A percentile compares a stretch with the other conserved stretches of the same genome.
These are phyloP conservation scores for Ascoidea rubescens DNA, from an alignment of 805 yeast species.

Conservation along the genomic window DNA sequence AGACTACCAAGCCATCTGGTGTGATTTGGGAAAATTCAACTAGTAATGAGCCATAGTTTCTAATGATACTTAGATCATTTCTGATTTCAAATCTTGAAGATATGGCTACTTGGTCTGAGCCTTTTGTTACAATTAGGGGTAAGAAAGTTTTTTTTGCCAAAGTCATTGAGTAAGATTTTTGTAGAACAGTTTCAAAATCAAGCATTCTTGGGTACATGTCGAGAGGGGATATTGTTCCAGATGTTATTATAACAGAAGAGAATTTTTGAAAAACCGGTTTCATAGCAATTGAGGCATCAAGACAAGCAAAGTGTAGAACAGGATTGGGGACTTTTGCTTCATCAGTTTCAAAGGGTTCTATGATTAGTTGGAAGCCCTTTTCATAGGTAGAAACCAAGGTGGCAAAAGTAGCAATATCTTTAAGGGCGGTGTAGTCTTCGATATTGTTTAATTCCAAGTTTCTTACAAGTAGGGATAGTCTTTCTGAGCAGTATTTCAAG, in stretches of 20 bases:
- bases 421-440: slow-evolving; percentile 85
- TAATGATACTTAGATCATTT: slow-evolving; percentile 94
- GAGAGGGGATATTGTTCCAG: slow-evolving; percentile 95
- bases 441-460: slow-evolving; percentile 79
- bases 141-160: slow-evolving; percentile 82
- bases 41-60: slow-evolving; percentile 87
- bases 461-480: slow-evolving; percentile 76
- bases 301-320: slow-evolving; percentile 78
- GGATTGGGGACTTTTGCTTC: slow-evolving; percentile 95
- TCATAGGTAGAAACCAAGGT: slow-evolving; percentile 93
- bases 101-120: slow-evolving; percentile 95
- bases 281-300: slow-evolving; percentile 96
- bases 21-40: slow-evolving; percentile 90
- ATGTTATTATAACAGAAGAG: slow-evolving; percentile 84
- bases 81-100: slow-evolving; percentile 93
- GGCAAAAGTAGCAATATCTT: slow-evolving; percentile 94
- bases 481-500: slow-evolving; percentile 78
- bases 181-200: slow-evolving; percentile 84
- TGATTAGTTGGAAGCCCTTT: slow-evolving; percentile 75
- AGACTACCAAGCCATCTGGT: slow-evolving; percentile 96
- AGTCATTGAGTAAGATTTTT: slow-evolving; percentile 93
- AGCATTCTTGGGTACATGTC: slow-evolving; percentile 98
- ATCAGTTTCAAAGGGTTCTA: slow-evolving; percentile 92
- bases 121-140: slow-evolving; percentile 94
- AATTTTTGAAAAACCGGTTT: slow-evolving; percentile 93